Evolutionary conservation across 495 filamentous ascomycete species (phyloP), one percentile per base, ranked within the genome.

Genomic region (Xylaria telfairii): DNA sequence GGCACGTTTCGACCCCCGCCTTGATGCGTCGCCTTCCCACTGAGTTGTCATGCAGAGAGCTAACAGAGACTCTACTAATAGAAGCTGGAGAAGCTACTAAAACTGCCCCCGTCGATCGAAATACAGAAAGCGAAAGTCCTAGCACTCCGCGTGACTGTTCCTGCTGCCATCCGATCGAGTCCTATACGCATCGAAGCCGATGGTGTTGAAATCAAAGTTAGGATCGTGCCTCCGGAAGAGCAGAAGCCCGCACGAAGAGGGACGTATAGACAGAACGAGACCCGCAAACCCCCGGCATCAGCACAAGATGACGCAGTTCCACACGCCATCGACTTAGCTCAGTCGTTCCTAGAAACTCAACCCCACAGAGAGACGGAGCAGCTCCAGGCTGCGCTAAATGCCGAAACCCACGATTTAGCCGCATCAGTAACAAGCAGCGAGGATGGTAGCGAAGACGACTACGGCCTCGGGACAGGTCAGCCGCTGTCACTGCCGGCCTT

Each of bases 311-410:
- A 86, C 2, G 75, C 85, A 24, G 80, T 97, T 13, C 93, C 93
- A 4, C 93, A 92, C 19, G 89, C 93, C n/a, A 87, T 90, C 71
- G 91, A 95, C 68, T 85, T 98, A 39, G 95, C 95, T 4, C 86
- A 94, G 78, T 96, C 92, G 0, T 98, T 97, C 80, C 84, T 98
- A 17, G 87, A 93, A 72, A 87, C 93, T 1, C 93, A 98, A 73
- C 92, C 94, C 51, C 76, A 76, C 13, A 88, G 91, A 67, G 92
- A 96, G 75, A 92, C 89, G 73, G 87, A 87, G 42, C 88, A 93
- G 78, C 82, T 98, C 37, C 88, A 96, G 79, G 89, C 92, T 65
- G 93, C 92, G 6, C 83, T 98, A 21, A 84, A 89, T 30, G 85
- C 87, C 6, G 86, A 92, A 69, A 90, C 90, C 7, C 88, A 90